Evolutionary conservation across 2,329 filamentous ascomycete species (phyloP), one percentile per base, ranked within the genome.

Genomic region (Colletotrichum paranaense): DNA sequence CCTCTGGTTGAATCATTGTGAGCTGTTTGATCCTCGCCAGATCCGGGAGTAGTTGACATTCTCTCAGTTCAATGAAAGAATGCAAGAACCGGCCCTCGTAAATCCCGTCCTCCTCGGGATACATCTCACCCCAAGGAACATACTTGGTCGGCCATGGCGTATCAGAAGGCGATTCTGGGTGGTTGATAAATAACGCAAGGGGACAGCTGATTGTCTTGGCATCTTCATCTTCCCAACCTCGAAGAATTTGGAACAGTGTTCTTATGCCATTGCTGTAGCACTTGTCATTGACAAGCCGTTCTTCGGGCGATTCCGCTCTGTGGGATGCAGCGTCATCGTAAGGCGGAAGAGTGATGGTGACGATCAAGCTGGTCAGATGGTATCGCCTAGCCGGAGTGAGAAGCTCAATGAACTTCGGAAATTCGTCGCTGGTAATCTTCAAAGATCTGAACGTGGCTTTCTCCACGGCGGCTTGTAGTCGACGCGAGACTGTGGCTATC

Each of bases 381-480:
- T 32, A 32, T 22, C 60, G 42, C 11, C 60, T 63, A n/a, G 16
- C 28, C 8, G 60, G 42, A 12, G 46, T 35, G n/a, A 63, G 3
- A 16, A 63, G n/a, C 42, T 35, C 28, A 6, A 24, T 26, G 19
- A 63, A 63, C 3, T 6, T 35, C 6, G 26, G 4, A 5, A 63
- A 7, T 2, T 63, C 60, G 12, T 32, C 35, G 8, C 42, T 63
- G 42, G 60, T 24, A 19, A 63, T 53, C 24, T 53, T 63, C 11
- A 63, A 14, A 22, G 60, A 63, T 30, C 28, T 63, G 60, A 63
- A 63, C 11, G 60, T 63, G 14, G 52, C n/a, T 24, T 42, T 53
- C 19, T 63, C 60, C 12, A 63, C 60, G 49, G 60, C 60, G 12
- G 9, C 28, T 63, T 63, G 60, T 30, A 63, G n/a, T 11, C 60